phyloP scores from a whole-genome alignment of 768 basidiomycete genomes.

The Psilocybe subaeruginosa region DNA sequence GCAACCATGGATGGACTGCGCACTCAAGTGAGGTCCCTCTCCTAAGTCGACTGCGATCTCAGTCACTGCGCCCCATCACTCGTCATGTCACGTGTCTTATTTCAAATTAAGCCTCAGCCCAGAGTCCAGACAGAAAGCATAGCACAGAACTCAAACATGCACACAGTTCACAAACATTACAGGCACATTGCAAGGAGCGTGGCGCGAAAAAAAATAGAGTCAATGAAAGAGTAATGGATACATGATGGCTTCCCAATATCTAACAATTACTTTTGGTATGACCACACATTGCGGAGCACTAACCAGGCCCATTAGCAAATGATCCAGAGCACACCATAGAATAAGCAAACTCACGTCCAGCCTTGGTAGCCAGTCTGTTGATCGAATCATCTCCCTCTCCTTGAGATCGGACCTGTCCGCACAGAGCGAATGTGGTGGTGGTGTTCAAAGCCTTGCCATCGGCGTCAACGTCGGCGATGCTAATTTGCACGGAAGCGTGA shows the following conservation, averaged over 20 bases:
- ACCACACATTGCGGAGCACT: conserved; percentile 98
- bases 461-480: conserved; percentile 92
- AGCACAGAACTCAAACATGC: neutral
- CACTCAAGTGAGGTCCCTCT: neutral
- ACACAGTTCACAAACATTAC: neutral
- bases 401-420: conserved; percentile 90
- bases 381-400: conserved; percentile 97
- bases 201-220: conserved; percentile 5
- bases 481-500: conserved; percentile 97
- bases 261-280: conserved; percentile 82
- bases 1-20: conserved; percentile 22
- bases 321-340: neutral
- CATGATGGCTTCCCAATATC: conserved; percentile 23
- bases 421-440: conserved; percentile 91
- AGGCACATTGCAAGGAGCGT: neutral
- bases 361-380: conserved; percentile 94
- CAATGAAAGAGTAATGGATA: conserved; percentile 22
- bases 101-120: neutral
- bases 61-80: conserved; percentile 8
- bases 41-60: conserved; percentile 6
- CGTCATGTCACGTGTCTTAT: conserved; percentile 24
- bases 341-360: conserved; percentile 74
- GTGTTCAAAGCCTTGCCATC: conserved; percentile 79
- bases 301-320: neutral
- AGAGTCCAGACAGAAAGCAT: neutral